Evolutionary conservation across 2,329 filamentous ascomycete species (phyloP).

Genomic region (Ampelomyces quisqualis): DNA sequence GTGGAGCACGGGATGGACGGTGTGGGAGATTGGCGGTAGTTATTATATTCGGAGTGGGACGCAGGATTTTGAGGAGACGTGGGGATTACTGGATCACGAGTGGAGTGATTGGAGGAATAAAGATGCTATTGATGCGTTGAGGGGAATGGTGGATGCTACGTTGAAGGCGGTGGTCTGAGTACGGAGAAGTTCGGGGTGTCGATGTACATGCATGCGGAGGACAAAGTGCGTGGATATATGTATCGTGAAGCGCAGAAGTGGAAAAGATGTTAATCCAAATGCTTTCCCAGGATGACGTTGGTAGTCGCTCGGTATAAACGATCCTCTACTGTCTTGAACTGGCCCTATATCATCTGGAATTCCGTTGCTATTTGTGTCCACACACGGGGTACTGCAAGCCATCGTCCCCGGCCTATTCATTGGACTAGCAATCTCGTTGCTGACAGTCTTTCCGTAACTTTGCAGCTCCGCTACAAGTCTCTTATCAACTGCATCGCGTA

Average conservation of each 20-base stretch:
- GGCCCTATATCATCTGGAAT: conserved; percentile 53
- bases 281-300: background rate
- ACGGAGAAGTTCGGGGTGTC: background rate
- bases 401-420: conserved; percentile 48
- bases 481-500: conserved; percentile 50
- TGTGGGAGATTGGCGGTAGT: conserved; percentile 61
- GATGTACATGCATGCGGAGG: background rate
- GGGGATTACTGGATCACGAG: conserved; percentile 52
- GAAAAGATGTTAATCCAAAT: no score
- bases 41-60: conserved; percentile 55
- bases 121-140: conserved; percentile 40
- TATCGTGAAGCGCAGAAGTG: background rate
- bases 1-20: conserved; percentile 62
- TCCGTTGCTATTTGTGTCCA: conserved; percentile 53
- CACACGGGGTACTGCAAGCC: conserved; percentile 42
- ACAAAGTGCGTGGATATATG: background rate
- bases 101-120: conserved; percentile 49
- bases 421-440: conserved; percentile 47
- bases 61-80: conserved; percentile 56
- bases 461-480: conserved; percentile 48
- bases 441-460: conserved; percentile 51
- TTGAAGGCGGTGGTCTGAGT: conserved; percentile 11
- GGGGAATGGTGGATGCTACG: conserved; percentile 54
- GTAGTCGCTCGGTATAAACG: conserved; percentile 45
- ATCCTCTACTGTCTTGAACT: conserved; percentile 52